A percentile compares a stretch with the other conserved stretches of the same genome.
Conservation (phyloP, 2,329 filamentous ascomycete genomes). For the Monilinia vaccinii-corymbosi region DNA sequence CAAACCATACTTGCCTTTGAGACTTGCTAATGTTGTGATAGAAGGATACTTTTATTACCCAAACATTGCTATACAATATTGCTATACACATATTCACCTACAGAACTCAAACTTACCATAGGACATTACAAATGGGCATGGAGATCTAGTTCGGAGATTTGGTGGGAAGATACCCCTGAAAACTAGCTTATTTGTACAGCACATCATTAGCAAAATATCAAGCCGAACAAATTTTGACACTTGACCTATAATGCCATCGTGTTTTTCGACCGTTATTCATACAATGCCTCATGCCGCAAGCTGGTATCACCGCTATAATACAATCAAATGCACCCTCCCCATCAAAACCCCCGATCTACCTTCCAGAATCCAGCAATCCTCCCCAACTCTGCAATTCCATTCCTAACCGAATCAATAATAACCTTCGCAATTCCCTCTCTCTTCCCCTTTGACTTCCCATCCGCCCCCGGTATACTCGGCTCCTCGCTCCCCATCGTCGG, state of each 20-base stretch:
- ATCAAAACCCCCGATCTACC: slow-evolving; percentile 24
- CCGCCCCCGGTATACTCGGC: slow-evolving; percentile 30
- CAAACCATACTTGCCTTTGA: background rate
- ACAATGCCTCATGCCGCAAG: background rate
- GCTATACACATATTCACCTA: slow-evolving; percentile 17
- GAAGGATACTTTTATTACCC: background rate
- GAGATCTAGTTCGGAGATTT: background rate
- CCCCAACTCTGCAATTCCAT: slow-evolving; percentile 36
- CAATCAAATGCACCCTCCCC: slow-evolving; percentile 6
- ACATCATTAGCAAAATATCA: slow-evolving; percentile 4
- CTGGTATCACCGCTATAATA: slow-evolving; percentile 4
- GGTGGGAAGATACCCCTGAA: slow-evolving; percentile 18
- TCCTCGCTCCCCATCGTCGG: slow-evolving; percentile 80
- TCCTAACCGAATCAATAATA: slow-evolving; percentile 49
- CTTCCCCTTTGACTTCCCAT: slow-evolving; percentile 38
- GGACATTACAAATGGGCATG: slow-evolving; percentile 3
- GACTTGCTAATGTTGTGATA: background rate
- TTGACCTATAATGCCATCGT: background rate
- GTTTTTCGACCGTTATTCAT: background rate
- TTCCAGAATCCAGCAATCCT: slow-evolving; percentile 24
- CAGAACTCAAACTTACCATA: slow-evolving; percentile 16
- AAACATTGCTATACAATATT: slow-evolving; percentile 18
- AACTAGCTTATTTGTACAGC: slow-evolving; percentile 8
- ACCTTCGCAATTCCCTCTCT: slow-evolving; percentile 60
- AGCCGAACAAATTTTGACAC: background rate